Evolutionary conservation across 192 early-diverging fungal genomes (phyloP).

Genomic region (Allomyces arbusculus): DNA sequence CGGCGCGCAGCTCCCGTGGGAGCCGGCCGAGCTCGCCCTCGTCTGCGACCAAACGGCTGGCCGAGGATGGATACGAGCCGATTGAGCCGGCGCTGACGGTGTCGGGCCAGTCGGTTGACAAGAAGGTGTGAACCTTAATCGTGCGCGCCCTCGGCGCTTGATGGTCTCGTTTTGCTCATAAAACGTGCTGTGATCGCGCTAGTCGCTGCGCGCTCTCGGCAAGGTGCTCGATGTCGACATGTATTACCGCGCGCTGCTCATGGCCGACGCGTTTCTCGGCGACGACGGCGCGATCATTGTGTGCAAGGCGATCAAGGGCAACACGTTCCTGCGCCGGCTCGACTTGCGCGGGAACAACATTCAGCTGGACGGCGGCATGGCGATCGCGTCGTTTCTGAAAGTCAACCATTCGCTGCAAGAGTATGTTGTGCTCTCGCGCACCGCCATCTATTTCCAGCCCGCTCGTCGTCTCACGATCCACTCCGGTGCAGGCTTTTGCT

Average conservation of each 20-base stretch:
- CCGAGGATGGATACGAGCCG: no score
- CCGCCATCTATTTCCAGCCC: no score
- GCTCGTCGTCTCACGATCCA: no score
- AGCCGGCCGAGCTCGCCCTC: no score
- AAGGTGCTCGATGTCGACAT: slow-evolving; percentile 14
- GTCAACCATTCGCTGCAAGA: slow-evolving; percentile 22
- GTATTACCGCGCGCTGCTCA: slow-evolving; percentile 11
- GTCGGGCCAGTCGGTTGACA: no score
- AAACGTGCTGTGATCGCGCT: no score
- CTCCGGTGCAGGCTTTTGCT: slow-evolving; percentile 12
- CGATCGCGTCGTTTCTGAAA: slow-evolving; percentile 31
- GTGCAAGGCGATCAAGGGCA: slow-evolving; percentile 27
- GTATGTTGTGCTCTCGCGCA: background rate
- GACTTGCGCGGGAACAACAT: slow-evolving; percentile 36
- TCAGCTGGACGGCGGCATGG: slow-evolving; percentile 30
- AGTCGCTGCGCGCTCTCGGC: slow-evolving; percentile 11
- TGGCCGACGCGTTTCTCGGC: slow-evolving; percentile 30
- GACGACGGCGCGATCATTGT: slow-evolving; percentile 29
- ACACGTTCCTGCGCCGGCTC: slow-evolving; percentile 16
- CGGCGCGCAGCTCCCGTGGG: no score
- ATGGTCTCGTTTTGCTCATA: no score
- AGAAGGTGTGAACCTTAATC: no score
- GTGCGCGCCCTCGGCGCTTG: no score
- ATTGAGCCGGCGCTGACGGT: no score
- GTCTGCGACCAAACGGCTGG: no score